Percentiles rank a stretch among this genome's conserved stretches.
Conservation (phyloP, 2,329 filamentous ascomycete genomes). For the Neonectria sp. region DNA sequence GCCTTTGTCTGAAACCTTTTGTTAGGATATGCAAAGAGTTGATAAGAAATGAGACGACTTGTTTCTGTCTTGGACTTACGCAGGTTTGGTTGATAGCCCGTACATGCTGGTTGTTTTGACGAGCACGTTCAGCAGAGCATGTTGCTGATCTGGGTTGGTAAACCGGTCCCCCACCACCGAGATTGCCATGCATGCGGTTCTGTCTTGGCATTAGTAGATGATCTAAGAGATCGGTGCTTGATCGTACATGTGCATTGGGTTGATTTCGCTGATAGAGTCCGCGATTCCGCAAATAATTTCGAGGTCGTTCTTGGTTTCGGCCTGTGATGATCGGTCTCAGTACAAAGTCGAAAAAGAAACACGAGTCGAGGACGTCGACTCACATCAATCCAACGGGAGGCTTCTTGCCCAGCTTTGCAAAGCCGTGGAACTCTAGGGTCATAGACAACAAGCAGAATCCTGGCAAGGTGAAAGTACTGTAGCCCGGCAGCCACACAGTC, state of each 20-base stretch:
- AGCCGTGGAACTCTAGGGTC: constrained; percentile 45
- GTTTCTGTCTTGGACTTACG: constrained; percentile 15
- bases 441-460: constrained; percentile 46
- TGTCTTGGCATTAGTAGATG: background rate
- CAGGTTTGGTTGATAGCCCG: constrained; percentile 25
- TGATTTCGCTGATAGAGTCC: constrained; percentile 36
- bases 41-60: background rate
- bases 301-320: constrained; percentile 41
- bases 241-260: constrained; percentile 44
- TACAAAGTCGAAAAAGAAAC: background rate
- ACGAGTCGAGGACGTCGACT: background rate
- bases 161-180: constrained; percentile 53
- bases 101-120: constrained; percentile 31
- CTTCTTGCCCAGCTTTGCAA: constrained; percentile 34
- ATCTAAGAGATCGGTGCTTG: too few species aligned
- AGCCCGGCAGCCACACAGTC: constrained; percentile 43
- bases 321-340: constrained; percentile 24
- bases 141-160: constrained; percentile 25
- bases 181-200: constrained; percentile 46
- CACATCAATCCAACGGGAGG: constrained; percentile 35
- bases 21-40: background rate
- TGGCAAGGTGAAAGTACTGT: constrained; percentile 48
- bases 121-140: constrained; percentile 27
- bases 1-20: constrained; percentile 21
- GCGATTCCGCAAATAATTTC: constrained; percentile 48